Evolutionary conservation across 176 grass and related monocot genomes (phyloP), one percentile per base, ranked within the genome.

Genomic region (Triticum dicoccoides): DNA sequence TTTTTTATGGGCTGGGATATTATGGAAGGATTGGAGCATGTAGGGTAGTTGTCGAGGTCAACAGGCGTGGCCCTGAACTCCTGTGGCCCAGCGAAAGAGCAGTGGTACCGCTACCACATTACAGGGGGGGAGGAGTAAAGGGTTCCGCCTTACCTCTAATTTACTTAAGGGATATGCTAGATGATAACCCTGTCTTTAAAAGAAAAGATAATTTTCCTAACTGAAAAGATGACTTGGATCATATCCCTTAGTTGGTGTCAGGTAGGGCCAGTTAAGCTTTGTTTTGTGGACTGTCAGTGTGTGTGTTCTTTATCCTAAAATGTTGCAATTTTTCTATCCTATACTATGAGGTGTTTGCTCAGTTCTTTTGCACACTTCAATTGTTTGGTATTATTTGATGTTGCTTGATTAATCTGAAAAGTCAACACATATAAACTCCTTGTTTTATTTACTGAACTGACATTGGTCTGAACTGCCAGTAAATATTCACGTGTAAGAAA

Each of bases 401-500:
- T 20, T 61, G 62, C 69, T 89, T 81, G 35, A 69, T 78, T 74
- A 80, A 10, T 68, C 59, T 71, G 47, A 4, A 34, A 87, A 59
- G 15, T 29, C 20, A 67, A 75, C 64, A 69, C 11, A 17, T 61
- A 54, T 82, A 13, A 47, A 63, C 6, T 29, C 15, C 12, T 76
- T 65, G 39, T 87, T 86, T 29, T 33, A 65, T 77, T 62, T 88
- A 75, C 51, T 84, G 64, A 84, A 73, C 14, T 82, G 52, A 5
- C n/a, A 21, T 77, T 73, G 10, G 27, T 91, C 87, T 68, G 33
- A 71, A 89, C 82, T 80, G 54, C 86, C 77, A 96, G 97, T 56
- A 98, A 96, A 87, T 98, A 98, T 69, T 89, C 94, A 61, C 85
- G 85, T 68, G 97, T 98, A 78, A 94, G 87, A 86, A 99, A 99